Base-by-base conservation (phyloP, 2,329 filamentous ascomycete genomes). In the Xylariaceae sp. region DNA sequence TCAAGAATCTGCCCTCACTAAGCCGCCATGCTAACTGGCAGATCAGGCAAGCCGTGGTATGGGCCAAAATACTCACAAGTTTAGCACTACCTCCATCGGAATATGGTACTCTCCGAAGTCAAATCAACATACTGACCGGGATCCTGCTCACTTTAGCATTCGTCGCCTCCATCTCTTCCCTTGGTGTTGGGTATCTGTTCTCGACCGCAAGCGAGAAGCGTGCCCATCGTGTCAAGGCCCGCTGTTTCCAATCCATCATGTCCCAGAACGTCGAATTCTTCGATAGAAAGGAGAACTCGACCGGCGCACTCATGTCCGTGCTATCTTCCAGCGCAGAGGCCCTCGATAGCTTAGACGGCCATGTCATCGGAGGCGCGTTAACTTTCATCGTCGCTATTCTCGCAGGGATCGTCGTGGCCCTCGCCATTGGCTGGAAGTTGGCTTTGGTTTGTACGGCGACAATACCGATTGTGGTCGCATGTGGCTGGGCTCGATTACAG, bases 321-420 rank as follows among this genome's bases (percentile, higher is more conserved):
- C 46, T 54, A 3, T 50, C 52, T 3, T 27, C 52, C 7, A 19
- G 8, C 19, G 27, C 27, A 3, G 34, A 27, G 2, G 40, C 11
- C 4, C 47, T 54, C 9, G 32, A n/a, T n/a, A 46, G 45, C 6
- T 26, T 54, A 7, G 44, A 46, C 39, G 51, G 45, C 2, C 39
- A 32, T 5, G 40, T 44, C 2, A 11, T 54, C 8, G 51, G 51
- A 1, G 55, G 77, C 4, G 70, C 79, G 9, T 46, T 77, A 1
- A 69, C 75, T 19, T 19, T 19, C 19, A 19, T 19, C 19, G 19
- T 19, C 19, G 19, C 19, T 19, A 19, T 19, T 19, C 19, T 19
- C 19, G 19, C 19, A 19, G 19, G 19, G 19, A 19, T 19, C 19
- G 19, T 19, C 19, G 19, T 19, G 19, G 19, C 19, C 19, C 1